A percentile compares a stretch with the other conserved stretches of the same genome.
phyloP scores from a whole-genome alignment of 83 land plant species.

The Diphasiastrum complanatum region DNA sequence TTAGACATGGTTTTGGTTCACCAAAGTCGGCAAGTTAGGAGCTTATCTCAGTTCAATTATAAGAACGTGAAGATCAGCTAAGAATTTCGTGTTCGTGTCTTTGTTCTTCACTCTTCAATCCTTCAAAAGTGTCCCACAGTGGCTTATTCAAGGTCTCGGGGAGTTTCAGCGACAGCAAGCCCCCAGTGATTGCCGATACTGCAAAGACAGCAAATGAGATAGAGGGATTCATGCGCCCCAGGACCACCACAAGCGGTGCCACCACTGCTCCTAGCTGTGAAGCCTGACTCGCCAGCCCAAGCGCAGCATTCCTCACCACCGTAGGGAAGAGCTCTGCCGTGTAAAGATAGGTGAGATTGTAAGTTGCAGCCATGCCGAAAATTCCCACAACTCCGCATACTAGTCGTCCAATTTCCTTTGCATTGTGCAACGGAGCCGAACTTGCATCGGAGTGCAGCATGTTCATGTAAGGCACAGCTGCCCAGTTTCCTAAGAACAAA shows the following conservation, averaged over 20 bases:
- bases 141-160: constrained; percentile 47
- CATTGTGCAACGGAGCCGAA: constrained; percentile 7
- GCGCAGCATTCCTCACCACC: constrained; percentile 44
- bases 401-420: constrained; percentile 28
- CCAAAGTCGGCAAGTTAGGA: too few species aligned
- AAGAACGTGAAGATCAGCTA: too few species aligned
- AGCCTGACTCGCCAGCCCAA: constrained; percentile 54
- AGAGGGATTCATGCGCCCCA: constrained; percentile 32
- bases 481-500: too few species aligned
- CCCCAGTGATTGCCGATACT: constrained; percentile 21
- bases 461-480: neutral
- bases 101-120: too few species aligned
- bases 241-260: constrained; percentile 47
- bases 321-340: constrained; percentile 51
- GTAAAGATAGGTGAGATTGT: constrained; percentile 53
- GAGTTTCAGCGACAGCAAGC: constrained; percentile 24
- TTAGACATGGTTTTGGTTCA: too few species aligned
- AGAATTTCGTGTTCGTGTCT: too few species aligned
- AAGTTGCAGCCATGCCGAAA: constrained; percentile 69
- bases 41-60: too few species aligned
- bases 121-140: constrained; percentile 57
- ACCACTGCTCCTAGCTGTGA: constrained; percentile 49
- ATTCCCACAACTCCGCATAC: constrained; percentile 54
- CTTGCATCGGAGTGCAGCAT: too few species aligned
- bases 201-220: constrained; percentile 39